Evolutionary conservation across 139 green algal genomes (phyloP), one percentile per base, ranked within the genome.

Genomic region (Micractinium conductrix): DNA sequence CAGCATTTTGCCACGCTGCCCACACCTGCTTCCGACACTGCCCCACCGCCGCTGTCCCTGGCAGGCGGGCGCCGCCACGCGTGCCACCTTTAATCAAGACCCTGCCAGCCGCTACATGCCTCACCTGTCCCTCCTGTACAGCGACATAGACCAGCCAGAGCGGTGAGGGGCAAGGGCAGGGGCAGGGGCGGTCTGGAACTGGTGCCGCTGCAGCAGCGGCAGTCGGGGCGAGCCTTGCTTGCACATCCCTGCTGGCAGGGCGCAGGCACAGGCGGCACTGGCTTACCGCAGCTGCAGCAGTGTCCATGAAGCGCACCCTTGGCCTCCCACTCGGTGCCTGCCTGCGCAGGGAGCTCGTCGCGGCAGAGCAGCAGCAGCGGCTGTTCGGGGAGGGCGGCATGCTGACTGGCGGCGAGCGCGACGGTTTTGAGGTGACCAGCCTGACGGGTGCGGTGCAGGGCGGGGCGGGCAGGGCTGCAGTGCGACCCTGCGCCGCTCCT

Each of bases 111-210:
- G n/a, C 12, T 91, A 91, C 74, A 91, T 91, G 88, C 88, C 88
- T 24, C 88, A 91, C 80, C 50, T 91, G n/a, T 86, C 72, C 10
- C 74, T 91, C n/a, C 74, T 91, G 62, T 91, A 91, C 33, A 45
- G 60, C 30, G 88, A 91, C 44, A 89, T 91, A 1, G 14, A 30
- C 28, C 14, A 70, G 33, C 42, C 65, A 17, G n/a, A 62, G 28
- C 84, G 88, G 87, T 87, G 42, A 30, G 40, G 43, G 26, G 53
- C n/a, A n/a, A n/a, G n/a, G n/a, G n/a, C n/a, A n/a, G n/a, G n/a
- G n/a, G n/a, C n/a, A n/a, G n/a, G n/a, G n/a, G n/a, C n/a, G n/a
- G n/a, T n/a, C n/a, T n/a, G n/a, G n/a, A n/a, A n/a, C n/a, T n/a
- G n/a, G n/a, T n/a, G n/a, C n/a, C n/a, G n/a, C n/a, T n/a, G n/a